Evolutionary conservation across 2,329 filamentous ascomycete genomes (phyloP).

Genomic region (Cercospora janseana): DNA sequence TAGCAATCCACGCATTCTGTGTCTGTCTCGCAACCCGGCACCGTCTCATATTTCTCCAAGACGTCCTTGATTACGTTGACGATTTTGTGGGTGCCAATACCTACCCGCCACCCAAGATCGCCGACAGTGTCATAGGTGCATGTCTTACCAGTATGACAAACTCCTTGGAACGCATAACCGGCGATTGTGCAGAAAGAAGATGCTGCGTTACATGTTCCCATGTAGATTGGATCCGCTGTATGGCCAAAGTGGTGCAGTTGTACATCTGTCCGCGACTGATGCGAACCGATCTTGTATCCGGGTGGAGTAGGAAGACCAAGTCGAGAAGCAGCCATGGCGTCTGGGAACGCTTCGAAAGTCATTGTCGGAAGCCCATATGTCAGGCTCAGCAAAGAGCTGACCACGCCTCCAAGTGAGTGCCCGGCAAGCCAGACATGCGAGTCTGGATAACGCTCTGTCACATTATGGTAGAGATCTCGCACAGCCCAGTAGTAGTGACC

Average conservation of each 20-base stretch:
- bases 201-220: conserved; percentile 88
- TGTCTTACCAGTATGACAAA: conserved; percentile 85
- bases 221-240: conserved; percentile 91
- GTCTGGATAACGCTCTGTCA: conserved; percentile 81
- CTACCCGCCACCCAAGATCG: conserved; percentile 89
- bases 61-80: conserved; percentile 84
- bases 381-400: conserved; percentile 81
- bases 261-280: conserved; percentile 69
- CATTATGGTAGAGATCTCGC: conserved; percentile 86
- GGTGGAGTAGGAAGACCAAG: conserved; percentile 84
- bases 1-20: conserved; percentile 81
- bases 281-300: conserved; percentile 64
- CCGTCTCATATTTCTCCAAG: conserved; percentile 74
- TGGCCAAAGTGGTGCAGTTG: conserved; percentile 90
- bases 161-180: conserved; percentile 88
- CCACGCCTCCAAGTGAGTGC: conserved; percentile 87
- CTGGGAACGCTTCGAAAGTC: conserved; percentile 89
- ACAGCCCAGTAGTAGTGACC: conserved; percentile 89
- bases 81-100: conserved; percentile 88
- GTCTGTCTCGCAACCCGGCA: conserved; percentile 73
- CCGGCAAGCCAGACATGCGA: conserved; percentile 86
- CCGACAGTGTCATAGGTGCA: conserved; percentile 91
- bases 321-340: conserved; percentile 79
- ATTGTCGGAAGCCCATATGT: conserved; percentile 90
- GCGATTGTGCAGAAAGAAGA: conserved; percentile 86